Evolutionary conservation across 148 eudicot genomes (phyloP).

Genomic region (Persicaria maculosa): DNA sequence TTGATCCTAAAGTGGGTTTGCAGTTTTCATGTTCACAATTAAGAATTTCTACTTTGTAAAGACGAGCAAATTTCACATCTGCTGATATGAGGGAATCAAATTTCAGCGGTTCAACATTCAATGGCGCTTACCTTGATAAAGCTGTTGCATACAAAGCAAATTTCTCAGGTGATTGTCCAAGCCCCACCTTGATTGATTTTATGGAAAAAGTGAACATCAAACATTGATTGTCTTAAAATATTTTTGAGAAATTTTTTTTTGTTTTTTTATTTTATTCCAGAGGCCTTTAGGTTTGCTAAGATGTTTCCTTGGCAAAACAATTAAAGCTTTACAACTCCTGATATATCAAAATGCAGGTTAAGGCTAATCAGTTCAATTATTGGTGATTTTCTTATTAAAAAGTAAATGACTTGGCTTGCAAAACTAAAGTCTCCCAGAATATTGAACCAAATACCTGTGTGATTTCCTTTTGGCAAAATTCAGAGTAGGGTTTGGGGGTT

Average conservation of each 20-base stretch:
- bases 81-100: conserved; percentile 99
- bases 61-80: conserved; percentile 93
- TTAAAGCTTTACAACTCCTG: background rate
- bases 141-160: too few relatives aligned
- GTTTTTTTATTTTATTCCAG: background rate
- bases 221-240: too few relatives aligned
- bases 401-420: too few relatives aligned
- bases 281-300: background rate
- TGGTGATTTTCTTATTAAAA: background rate
- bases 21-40: too few relatives aligned
- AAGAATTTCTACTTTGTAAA: conserved; percentile 20
- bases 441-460: background rate
- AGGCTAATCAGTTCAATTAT: background rate
- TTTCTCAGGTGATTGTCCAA: too few relatives aligned
- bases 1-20: too few relatives aligned
- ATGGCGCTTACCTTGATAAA: too few relatives aligned
- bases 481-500: background rate
- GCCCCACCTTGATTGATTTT: too few relatives aligned
- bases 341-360: background rate
- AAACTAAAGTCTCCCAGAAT: background rate
- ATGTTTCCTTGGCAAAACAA: too few relatives aligned
- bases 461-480: background rate
- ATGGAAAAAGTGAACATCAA: background rate
- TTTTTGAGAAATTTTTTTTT: background rate
- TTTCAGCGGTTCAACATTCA: too few relatives aligned